Percentiles rank a stretch among this genome's conserved stretches.
These are phyloP conservation scores for Cunninghamia lanceolata DNA, from an alignment of 75 land plant genomes.

Conservation along the genomic window DNA sequence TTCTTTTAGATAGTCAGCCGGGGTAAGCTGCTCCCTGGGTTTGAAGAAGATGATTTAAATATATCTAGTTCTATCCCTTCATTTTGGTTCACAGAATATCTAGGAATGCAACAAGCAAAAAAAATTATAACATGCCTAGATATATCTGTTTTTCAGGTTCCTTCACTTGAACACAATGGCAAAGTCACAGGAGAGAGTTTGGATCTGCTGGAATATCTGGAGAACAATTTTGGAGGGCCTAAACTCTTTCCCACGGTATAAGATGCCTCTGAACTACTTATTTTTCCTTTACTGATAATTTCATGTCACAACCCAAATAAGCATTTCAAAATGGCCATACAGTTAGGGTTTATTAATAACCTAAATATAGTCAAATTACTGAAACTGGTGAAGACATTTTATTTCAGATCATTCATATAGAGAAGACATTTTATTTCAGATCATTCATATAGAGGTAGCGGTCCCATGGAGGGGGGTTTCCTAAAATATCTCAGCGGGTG, in stretches of 20 bases:
- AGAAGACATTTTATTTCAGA: not conserved
- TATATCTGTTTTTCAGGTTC: conserved; percentile 25
- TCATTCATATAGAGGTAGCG: not conserved
- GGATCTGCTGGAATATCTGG: conserved; percentile 35
- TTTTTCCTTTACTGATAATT: not conserved
- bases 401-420: not conserved
- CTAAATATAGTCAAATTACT: not conserved
- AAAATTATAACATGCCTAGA: too few species aligned
- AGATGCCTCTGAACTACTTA: not conserved
- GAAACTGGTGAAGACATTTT: not conserved
- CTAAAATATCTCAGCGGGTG: too few species aligned
- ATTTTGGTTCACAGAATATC: not conserved
- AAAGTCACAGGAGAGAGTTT: conserved; percentile 46
- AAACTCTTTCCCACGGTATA: conserved; percentile 30
- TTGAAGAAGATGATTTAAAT: not conserved
- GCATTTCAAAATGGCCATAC: not conserved
- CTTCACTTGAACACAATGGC: conserved; percentile 40
- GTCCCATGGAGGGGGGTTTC: too few species aligned
- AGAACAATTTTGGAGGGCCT: conserved; percentile 36
- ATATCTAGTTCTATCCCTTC: not conserved
- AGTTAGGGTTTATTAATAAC: not conserved
- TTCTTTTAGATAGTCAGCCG: too few species aligned
- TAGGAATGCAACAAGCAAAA: not conserved
- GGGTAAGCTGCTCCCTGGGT: not conserved
- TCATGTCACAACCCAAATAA: not conserved